Base-by-base conservation (phyloP, 495 filamentous ascomycete genomes). In the Annulohypoxylon maeteangense region DNA sequence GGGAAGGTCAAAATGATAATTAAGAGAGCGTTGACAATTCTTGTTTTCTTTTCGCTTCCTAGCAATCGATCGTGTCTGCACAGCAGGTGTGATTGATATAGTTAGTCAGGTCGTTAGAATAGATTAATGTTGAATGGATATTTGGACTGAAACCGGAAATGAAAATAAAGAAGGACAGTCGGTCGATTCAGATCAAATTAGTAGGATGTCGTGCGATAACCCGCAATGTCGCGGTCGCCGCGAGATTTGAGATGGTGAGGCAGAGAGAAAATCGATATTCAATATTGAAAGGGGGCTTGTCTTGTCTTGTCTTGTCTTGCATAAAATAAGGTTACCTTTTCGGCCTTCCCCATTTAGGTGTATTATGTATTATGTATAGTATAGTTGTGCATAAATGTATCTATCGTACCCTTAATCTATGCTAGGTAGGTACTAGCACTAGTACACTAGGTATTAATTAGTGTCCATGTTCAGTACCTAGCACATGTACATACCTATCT, bases 181-280 rank as follows among this genome's bases (percentile, higher is more conserved):
- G 60, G 56, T 62, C 27, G 40, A 64, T 55, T 59, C 47, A 42
- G 70, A 64, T 73, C 73, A 67, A 74, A 68, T 72, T 77, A 67
- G 70, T 78, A 74, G 80, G 76, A 69, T 61, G 74, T 80, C 71
- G 74, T 71, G 71, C 74, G 79, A 80, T 79, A 79, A 79, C 79
- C 32, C 25, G 23, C 27, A 27, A 55, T 22, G 61, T 72, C 60
- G 65, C 65, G 65, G 57, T 61, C 22, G 55, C 61, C 61, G 65
- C 61, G 65, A 73, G 44, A 68, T 65, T 12, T 18, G 65, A 51
- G 56, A 61, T 68, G 58, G 14, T 20, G 16, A 25, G 51, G 16
- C 6, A 23, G 12, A 14, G 31, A 25, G n/a, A 11, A 23, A 0
- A 12, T 12, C 16, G 14, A 18, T 2, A n/a, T 25, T 29, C 14